These are phyloP conservation scores for Conoideocrella luteorostrata DNA, from an alignment of 2,329 filamentous ascomycete genomes.

Conservation along the genomic window DNA sequence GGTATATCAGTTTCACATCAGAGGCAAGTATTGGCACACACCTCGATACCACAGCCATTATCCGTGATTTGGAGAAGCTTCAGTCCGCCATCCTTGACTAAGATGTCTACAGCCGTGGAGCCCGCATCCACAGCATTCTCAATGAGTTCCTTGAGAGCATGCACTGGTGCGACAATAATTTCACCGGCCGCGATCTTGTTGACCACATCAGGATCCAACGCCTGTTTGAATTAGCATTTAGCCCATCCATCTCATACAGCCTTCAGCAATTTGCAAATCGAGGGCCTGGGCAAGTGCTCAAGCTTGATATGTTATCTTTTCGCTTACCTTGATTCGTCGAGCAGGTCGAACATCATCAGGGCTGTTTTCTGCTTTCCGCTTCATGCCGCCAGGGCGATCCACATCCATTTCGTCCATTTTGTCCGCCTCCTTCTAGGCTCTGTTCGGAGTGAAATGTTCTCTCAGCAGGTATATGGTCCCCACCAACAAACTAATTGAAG, in stretches of 20 bases:
- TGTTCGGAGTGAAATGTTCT: too few species aligned
- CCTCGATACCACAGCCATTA: slow-evolving; percentile 92
- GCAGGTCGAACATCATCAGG: slow-evolving; percentile 32
- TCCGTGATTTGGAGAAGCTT: slow-evolving; percentile 96
- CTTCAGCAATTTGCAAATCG: too few species aligned
- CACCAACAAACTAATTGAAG: too few species aligned
- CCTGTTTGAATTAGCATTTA: slow-evolving; percentile 43
- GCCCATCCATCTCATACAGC: too few species aligned
- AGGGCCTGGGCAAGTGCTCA: too few species aligned
- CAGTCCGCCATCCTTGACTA: slow-evolving; percentile 90
- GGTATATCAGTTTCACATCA: too few species aligned
- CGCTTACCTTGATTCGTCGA: slow-evolving; percentile 45
- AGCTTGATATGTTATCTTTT: too few species aligned
- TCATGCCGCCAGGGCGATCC: slow-evolving; percentile 34
- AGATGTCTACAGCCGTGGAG: slow-evolving; percentile 79
- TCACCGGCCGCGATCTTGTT: slow-evolving; percentile 98
- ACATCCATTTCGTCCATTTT: slow-evolving; percentile 36
- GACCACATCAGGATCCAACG: slow-evolving; percentile 84
- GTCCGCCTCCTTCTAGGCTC: neutral
- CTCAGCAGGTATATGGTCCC: too few species aligned
- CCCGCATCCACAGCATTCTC: slow-evolving; percentile 98
- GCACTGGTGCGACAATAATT: slow-evolving; percentile 94
- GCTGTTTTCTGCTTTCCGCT: slow-evolving; percentile 41
- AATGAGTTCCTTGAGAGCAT: slow-evolving; percentile 92
- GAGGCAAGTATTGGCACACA: too few species aligned